Evolutionary conservation across 257 asterid genomes (phyloP).

Genomic region (Galeopsis tetrahit): DNA sequence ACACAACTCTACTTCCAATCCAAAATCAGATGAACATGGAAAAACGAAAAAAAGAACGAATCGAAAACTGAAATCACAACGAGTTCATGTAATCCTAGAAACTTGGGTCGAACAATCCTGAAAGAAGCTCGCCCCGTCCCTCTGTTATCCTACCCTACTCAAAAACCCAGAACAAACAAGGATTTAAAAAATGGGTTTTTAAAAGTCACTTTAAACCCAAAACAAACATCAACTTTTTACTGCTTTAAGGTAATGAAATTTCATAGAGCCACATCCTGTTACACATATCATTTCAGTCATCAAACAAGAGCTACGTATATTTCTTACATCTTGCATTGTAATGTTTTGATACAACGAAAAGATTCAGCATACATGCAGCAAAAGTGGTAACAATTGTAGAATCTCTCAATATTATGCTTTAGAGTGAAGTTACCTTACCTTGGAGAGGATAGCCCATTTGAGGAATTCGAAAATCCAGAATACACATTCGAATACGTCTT

Average conservation of each 20-base stretch:
- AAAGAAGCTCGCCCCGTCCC: no score
- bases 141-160: no score
- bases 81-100: background rate
- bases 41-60: background rate
- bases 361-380: background rate
- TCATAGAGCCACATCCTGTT: background rate
- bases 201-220: no score
- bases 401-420: background rate
- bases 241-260: background rate
- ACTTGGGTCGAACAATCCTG: no score
- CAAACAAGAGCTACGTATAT: background rate
- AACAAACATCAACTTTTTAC: no score
- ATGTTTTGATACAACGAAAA: background rate
- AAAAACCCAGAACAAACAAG: no score
- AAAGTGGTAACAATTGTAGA: background rate
- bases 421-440: constrained; percentile 48
- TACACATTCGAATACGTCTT: constrained; percentile 84
- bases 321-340: background rate
- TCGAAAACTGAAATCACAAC: no score
- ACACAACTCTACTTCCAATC: background rate
- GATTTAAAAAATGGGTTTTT: no score
- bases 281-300: background rate
- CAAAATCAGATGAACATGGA: no score
- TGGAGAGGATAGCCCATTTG: constrained; percentile 56
- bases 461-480: constrained; percentile 68